Percentiles rank a stretch among this genome's conserved stretches.
These are phyloP conservation scores for Thraustotheca clavata DNA, from an alignment of 352 stramenopile genomes.

Conservation along the genomic window DNA sequence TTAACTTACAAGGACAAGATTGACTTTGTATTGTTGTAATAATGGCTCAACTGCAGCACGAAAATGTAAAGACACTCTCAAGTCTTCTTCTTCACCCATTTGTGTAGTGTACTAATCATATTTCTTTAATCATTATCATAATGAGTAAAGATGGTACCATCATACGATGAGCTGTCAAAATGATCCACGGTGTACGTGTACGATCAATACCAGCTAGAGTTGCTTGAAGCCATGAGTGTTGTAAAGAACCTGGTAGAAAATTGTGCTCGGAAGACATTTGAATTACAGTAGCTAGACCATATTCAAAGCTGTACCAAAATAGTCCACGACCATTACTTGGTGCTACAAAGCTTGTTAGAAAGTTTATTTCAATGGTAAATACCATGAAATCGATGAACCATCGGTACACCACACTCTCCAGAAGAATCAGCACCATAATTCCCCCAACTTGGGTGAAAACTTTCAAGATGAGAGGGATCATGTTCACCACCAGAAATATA, in stretches of 20 bases:
- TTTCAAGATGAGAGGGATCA: constrained; percentile 36
- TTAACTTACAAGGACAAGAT: constrained; percentile 72
- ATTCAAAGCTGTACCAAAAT: constrained; percentile 90
- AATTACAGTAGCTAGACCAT: constrained; percentile 83
- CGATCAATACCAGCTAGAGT: constrained; percentile 81
- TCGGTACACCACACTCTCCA: constrained; percentile 68
- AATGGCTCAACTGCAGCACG: constrained; percentile 87
- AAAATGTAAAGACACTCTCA: constrained; percentile 64
- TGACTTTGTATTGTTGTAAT: constrained; percentile 81
- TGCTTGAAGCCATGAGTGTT: constrained; percentile 85
- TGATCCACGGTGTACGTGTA: constrained; percentile 83
- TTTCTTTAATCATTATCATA: constrained; percentile 11
- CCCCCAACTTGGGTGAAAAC: constrained; percentile 55
- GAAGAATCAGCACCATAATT: constrained; percentile 68
- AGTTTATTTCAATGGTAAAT: constrained; percentile 15
- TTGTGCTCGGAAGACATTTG: constrained; percentile 90
- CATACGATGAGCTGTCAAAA: constrained; percentile 88
- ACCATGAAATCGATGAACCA: constrained; percentile 67
- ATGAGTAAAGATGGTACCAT: constrained; percentile 41
- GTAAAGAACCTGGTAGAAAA: constrained; percentile 66
- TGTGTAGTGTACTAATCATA: constrained; percentile 56
- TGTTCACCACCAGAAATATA: constrained; percentile 49
- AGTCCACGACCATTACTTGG: constrained; percentile 54
- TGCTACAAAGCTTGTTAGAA: constrained; percentile 27
- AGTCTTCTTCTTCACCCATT: constrained; percentile 50